These are phyloP conservation scores for Anisodus acutangulus DNA, from an alignment of 257 asterid species.

Conservation along the genomic window DNA sequence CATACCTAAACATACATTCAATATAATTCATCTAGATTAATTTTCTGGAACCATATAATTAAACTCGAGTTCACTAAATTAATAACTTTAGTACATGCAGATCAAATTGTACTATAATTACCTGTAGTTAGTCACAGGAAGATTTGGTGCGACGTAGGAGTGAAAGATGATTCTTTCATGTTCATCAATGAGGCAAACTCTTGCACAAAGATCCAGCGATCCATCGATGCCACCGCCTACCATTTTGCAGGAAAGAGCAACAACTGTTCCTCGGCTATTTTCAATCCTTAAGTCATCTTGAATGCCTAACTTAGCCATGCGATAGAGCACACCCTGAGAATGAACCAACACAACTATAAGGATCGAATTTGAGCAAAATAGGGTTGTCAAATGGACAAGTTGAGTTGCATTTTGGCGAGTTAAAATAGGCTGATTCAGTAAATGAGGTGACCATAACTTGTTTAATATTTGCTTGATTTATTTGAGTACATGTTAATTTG, in stretches of 20 bases:
- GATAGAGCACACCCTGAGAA: conserved; percentile 58
- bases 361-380: neutral
- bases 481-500: too few relatives aligned
- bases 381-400: neutral
- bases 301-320: conserved; percentile 74
- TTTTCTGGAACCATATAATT: neutral
- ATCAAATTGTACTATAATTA: conserved; percentile 17
- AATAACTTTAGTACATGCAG: neutral
- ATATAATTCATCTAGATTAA: conserved; percentile 27
- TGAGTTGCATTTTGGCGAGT: neutral
- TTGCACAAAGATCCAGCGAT: conserved; percentile 77
- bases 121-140: conserved; percentile 84
- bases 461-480: too few relatives aligned
- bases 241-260: conserved; percentile 86
- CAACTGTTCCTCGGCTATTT: conserved; percentile 60
- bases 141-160: conserved; percentile 70
- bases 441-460: neutral
- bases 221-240: conserved; percentile 96
- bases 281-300: conserved; percentile 74
- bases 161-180: conserved; percentile 70
- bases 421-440: neutral
- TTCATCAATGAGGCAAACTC: conserved; percentile 83
- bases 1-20: conserved; percentile 52
- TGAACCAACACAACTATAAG: neutral
- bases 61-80: neutral